Base-by-base conservation (phyloP, 2,329 filamentous ascomycete species). In the Neonectria coccinea region DNA sequence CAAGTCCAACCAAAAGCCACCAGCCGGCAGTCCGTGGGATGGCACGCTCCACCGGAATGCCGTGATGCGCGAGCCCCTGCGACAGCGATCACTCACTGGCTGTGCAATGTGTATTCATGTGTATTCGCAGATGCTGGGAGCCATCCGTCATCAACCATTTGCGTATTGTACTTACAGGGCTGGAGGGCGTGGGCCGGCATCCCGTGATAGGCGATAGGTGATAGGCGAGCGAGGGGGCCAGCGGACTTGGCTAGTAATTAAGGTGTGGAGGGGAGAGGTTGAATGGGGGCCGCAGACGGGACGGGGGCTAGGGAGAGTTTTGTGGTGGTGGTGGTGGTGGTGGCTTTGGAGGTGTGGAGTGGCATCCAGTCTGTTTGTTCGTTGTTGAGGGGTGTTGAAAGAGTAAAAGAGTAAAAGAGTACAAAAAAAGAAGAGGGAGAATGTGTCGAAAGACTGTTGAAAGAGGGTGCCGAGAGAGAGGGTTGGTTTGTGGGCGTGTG, bases 1-100 rank as follows among this genome's bases (percentile, higher is more conserved):
- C 65, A 71, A 65, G 58, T 62, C 58, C 54, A 56, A 51, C 44
- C 59, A 62, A 62, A 66, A 70, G 64, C 65, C 62, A 69, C 56
- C 25, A 62, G 61, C 58, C 48, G 62, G 62, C 65, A 62, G 56
- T 62, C 50, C 42, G 50, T 50, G 55, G 58, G 58, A 50, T 62
- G 62, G 53, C 55, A n/a, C 25, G 44, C 53, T 45, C 52, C 59
- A 62, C 54, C 59, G 48, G 39, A 53, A 52, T 62, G 59, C 59
- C 59, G 59, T 57, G 59, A 44, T 62, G 59, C 39, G 42, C 45
- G 53, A 29, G 29, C 39, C 50, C 48, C 45, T 62, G 59, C 39
- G 56, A 51, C 59, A 54, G 52, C 59, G 36, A 56, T 62, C 52
- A 56, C 45, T n/a, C n/a, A 48, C 18, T 22, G 39, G 39, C n/a